phyloP scores from a whole-genome alignment of 164 flowering plant genomes.

The Sedum album region DNA sequence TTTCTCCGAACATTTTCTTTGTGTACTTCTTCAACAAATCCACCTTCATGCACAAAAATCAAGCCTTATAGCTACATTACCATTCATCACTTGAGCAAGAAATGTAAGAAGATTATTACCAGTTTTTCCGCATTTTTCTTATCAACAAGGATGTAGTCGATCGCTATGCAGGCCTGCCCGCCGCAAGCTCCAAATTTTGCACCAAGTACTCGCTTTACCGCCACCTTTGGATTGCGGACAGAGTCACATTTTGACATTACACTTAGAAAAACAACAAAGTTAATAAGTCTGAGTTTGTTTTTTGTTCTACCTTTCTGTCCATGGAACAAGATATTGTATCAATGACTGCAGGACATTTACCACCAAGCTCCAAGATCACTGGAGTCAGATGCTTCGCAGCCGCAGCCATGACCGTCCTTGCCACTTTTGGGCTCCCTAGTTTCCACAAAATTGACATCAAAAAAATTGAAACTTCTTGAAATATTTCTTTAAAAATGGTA shows the following conservation, averaged over 20 bases:
- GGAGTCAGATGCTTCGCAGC: slow-evolving; percentile 35
- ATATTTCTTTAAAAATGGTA: too few relatives aligned
- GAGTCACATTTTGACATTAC: background rate
- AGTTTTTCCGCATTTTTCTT: slow-evolving; percentile 14
- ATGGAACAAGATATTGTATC: slow-evolving; percentile 26
- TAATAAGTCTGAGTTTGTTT: background rate
- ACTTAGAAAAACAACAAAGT: background rate
- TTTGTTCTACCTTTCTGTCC: slow-evolving; percentile 19
- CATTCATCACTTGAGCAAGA: background rate
- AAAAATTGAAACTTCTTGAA: too few relatives aligned
- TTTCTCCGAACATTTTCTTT: slow-evolving; percentile 29
- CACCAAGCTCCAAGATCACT: slow-evolving; percentile 32
- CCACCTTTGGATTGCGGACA: slow-evolving; percentile 14
- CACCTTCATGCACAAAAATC: slow-evolving; percentile 16
- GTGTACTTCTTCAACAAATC: slow-evolving; percentile 21
- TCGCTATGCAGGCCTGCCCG: slow-evolving; percentile 40
- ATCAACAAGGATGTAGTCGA: slow-evolving; percentile 33
- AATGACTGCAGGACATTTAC: slow-evolving; percentile 31
- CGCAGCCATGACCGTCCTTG: slow-evolving; percentile 27
- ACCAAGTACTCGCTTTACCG: slow-evolving; percentile 22
- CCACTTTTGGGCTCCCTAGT: slow-evolving; percentile 28
- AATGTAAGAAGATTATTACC: slow-evolving; percentile 14
- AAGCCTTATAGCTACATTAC: background rate
- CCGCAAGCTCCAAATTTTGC: slow-evolving; percentile 33
- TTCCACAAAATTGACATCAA: background rate